Conservation (phyloP, 306 rosid genomes). For the Lagenaria siceraria region DNA sequence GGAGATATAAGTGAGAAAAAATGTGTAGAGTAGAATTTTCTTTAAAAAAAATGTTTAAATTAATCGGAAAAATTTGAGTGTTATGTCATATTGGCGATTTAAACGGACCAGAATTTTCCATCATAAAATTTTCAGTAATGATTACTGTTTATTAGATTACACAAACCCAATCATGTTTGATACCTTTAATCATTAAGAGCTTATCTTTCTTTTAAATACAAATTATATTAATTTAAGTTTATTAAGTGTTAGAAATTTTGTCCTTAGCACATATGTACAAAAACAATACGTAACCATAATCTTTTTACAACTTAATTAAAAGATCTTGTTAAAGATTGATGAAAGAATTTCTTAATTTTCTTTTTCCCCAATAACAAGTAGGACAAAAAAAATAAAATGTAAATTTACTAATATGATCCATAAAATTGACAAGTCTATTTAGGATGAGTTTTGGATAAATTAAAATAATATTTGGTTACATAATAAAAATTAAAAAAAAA, state of each 20-base stretch:
- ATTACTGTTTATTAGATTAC: not conserved
- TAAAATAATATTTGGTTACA: not conserved
- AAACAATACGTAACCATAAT: not conserved
- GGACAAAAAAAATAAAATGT: not conserved
- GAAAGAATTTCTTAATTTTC: not conserved
- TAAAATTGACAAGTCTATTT: not conserved
- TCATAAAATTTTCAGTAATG: not conserved
- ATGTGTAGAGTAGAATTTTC: too few relatives aligned
- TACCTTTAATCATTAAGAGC: not conserved
- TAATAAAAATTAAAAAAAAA: too few relatives aligned
- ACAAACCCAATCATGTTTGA: not conserved
- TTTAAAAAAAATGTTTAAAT: too few relatives aligned
- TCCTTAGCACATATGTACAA: not conserved
- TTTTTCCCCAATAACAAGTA: not conserved
- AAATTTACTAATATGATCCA: not conserved
- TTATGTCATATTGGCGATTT: not conserved
- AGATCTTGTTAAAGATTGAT: not conserved
- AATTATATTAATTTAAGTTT: not conserved
- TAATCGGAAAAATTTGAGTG: too few relatives aligned
- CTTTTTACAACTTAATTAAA: not conserved
- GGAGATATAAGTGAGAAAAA: too few relatives aligned
- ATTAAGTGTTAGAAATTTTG: not conserved
- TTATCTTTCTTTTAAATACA: not conserved
- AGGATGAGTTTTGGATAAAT: not conserved
- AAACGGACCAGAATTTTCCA: not conserved